Conservation (phyloP, 2,329 filamentous ascomycete species). For the Botrytis cinerea region DNA sequence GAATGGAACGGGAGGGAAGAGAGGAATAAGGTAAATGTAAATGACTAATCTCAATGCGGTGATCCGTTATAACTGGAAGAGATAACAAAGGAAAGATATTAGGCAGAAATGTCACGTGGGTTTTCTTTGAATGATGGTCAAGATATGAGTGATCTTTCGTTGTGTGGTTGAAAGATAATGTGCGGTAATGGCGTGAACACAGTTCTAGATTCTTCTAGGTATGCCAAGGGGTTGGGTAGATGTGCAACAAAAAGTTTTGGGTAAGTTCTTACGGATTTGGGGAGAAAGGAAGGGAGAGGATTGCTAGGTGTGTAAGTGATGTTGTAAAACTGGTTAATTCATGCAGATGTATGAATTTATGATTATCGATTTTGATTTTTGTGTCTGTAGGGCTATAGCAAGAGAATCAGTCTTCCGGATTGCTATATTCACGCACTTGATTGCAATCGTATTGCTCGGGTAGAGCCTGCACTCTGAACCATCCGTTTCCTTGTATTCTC, state of each 20-base stretch:
- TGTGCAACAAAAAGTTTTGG: neutral
- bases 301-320: neutral
- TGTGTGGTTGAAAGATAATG: too few species aligned
- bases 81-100: neutral
- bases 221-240: constrained; percentile 1
- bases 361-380: neutral
- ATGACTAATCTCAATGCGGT: neutral
- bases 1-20: too few species aligned
- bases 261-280: fast-evolving
- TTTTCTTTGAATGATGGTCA: neutral
- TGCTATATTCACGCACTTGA: neutral
- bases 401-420: neutral
- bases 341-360: neutral
- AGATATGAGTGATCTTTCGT: neutral
- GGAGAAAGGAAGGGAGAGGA: neutral
- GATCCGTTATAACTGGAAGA: neutral
- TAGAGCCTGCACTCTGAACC: neutral
- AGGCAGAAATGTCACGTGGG: neutral
- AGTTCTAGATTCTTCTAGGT: neutral
- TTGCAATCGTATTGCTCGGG: too few species aligned
- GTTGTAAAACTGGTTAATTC: neutral
- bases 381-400: neutral
- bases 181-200: neutral
- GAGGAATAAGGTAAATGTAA: neutral
- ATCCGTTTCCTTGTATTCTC: too few species aligned